A percentile compares a stretch with the other conserved stretches of the same genome.
phyloP scores from a whole-genome alignment of 306 rosid species.

The Amphicarpaea edgeworthii region DNA sequence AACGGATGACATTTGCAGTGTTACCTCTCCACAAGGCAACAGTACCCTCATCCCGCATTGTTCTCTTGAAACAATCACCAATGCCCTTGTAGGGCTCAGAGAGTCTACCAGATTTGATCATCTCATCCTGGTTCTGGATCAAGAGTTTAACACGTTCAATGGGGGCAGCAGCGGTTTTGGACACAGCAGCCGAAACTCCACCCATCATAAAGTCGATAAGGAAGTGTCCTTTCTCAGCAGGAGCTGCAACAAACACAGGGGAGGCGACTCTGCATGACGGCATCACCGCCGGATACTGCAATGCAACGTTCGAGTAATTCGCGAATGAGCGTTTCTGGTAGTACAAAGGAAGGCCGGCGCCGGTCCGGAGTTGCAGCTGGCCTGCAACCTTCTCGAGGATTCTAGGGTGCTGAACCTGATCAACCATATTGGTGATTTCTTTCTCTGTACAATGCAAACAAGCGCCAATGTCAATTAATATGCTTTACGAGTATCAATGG shows the following conservation, averaged over 20 bases:
- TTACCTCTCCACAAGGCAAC: conserved; percentile 86
- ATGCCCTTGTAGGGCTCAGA: conserved; percentile 91
- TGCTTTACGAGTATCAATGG: no score
- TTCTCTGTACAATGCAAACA: conserved; percentile 32
- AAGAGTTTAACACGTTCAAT: conserved; percentile 86
- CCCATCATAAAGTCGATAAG: conserved; percentile 78
- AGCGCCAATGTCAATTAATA: conserved; percentile 30
- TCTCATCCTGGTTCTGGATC: conserved; percentile 92
- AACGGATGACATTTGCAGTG: conserved; percentile 88
- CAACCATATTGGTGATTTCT: conserved; percentile 55
- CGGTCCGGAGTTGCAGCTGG: conserved; percentile 34
- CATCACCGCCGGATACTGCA: conserved; percentile 56
- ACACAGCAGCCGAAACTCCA: conserved; percentile 91
- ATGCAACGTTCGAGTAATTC: conserved; percentile 69
- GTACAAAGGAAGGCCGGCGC: conserved; percentile 35
- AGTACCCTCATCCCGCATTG: conserved; percentile 67
- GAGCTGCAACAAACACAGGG: conserved; percentile 76
- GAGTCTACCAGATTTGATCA: conserved; percentile 80
- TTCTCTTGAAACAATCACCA: conserved; percentile 79
- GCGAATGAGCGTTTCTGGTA: conserved; percentile 46
- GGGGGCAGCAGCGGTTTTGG: conserved; percentile 91
- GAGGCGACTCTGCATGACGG: conserved; percentile 64
- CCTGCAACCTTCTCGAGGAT: conserved; percentile 44
- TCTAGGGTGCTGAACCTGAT: conserved; percentile 50
- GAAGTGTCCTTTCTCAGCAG: conserved; percentile 78